A percentile compares a stretch with the other conserved stretches of the same genome.
These are phyloP conservation scores for Pseudodiploospora longispora DNA, from an alignment of 2,329 filamentous ascomycete species.

Conservation along the genomic window DNA sequence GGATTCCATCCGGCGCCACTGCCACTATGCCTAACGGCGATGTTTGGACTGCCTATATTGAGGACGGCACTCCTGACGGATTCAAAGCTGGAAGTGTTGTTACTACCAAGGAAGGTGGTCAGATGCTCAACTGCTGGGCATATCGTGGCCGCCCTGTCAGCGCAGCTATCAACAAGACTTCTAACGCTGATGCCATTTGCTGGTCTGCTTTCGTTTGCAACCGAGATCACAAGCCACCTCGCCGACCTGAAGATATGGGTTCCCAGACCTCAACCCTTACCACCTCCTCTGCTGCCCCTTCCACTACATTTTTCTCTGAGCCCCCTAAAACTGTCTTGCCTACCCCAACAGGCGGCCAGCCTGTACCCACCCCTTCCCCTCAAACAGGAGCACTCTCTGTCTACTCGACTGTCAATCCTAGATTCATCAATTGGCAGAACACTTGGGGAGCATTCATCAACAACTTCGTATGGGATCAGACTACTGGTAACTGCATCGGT, in stretches of 20 bases:
- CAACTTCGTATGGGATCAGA: slow-evolving; percentile 32
- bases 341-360: slow-evolving; percentile 17
- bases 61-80: slow-evolving; percentile 31
- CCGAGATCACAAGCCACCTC: slow-evolving; percentile 23
- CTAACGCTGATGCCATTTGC: slow-evolving; percentile 28
- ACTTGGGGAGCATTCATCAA: slow-evolving; percentile 32
- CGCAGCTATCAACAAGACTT: slow-evolving; percentile 29
- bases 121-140: slow-evolving; percentile 33
- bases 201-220: slow-evolving; percentile 36
- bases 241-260: slow-evolving; percentile 27
- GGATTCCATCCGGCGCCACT: slow-evolving; percentile 28
- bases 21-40: slow-evolving; percentile 30
- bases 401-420: slow-evolving; percentile 25
- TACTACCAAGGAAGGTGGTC: slow-evolving; percentile 30
- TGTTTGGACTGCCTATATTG: slow-evolving; percentile 34
- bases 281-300: slow-evolving; percentile 22
- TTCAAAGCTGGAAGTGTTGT: slow-evolving; percentile 32
- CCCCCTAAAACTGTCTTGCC: slow-evolving; percentile 17
- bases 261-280: slow-evolving; percentile 26
- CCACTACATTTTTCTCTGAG: slow-evolving; percentile 24
- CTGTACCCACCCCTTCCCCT: slow-evolving; percentile 22
- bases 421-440: slow-evolving; percentile 32
- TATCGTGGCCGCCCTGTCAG: slow-evolving; percentile 33
- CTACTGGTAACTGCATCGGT: slow-evolving; percentile 25
- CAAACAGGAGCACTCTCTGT: slow-evolving; percentile 23